These are phyloP conservation scores for Trametes sanguinea DNA, from an alignment of 768 basidiomycete species.

Conservation along the genomic window DNA sequence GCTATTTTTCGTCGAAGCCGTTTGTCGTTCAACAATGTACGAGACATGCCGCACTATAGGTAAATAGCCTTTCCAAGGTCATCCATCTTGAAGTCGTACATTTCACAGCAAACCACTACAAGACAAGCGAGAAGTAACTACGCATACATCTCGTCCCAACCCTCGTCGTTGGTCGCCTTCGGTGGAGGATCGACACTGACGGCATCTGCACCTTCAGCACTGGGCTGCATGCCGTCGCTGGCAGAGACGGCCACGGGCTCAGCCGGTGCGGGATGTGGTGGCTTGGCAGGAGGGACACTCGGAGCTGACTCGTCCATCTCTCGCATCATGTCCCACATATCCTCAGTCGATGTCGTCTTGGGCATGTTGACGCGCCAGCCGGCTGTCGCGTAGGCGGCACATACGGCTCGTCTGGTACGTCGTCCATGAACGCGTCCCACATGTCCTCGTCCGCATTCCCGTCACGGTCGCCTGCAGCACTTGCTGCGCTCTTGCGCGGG, in stretches of 20 bases:
- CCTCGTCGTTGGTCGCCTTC: slow-evolving; percentile 46
- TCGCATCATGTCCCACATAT: slow-evolving; percentile 71
- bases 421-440: slow-evolving; percentile 30
- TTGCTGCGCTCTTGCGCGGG: neutral
- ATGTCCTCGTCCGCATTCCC: slow-evolving; percentile 25
- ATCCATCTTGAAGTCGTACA: too few relatives aligned
- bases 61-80: too few relatives aligned
- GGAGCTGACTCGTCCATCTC: slow-evolving; percentile 47
- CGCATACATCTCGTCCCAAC: slow-evolving; percentile 69
- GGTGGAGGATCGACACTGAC: slow-evolving; percentile 12
- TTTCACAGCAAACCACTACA: too few relatives aligned
- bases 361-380: slow-evolving; percentile 17
- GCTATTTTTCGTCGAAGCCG: neutral
- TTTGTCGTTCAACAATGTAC: too few relatives aligned
- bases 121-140: slow-evolving; percentile 19
- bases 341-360: slow-evolving; percentile 54
- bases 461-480: neutral
- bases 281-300: neutral
- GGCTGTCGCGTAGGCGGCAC: slow-evolving; percentile 1
- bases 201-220: neutral
- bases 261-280: neutral
- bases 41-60: too few relatives aligned
- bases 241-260: neutral
- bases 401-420: slow-evolving; percentile 19
- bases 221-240: too few relatives aligned